phyloP scores from a whole-genome alignment of 2,329 filamentous ascomycete species.

The Trichocomaceae sp. region DNA sequence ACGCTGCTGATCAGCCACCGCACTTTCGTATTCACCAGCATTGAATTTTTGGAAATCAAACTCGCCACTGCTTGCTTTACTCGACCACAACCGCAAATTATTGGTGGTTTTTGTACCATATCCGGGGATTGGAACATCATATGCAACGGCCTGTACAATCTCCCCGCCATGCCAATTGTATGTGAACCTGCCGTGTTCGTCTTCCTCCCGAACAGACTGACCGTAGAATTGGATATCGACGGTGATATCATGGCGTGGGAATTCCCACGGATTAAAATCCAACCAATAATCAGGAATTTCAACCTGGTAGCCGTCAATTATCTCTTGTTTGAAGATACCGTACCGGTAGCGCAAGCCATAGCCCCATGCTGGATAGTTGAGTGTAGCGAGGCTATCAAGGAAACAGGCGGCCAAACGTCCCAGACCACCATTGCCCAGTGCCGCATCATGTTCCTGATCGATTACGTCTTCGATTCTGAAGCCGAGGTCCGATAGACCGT shows the following conservation, averaged over 20 bases:
- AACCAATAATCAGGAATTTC: conserved; percentile 99
- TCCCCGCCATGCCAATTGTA: conserved; percentile 88
- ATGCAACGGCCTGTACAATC: conserved; percentile 83
- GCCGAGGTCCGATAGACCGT: conserved; percentile 78
- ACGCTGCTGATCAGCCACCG: conserved; percentile 93
- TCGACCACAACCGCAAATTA: conserved; percentile 95
- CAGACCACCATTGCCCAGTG: conserved; percentile 90
- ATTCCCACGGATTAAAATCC: conserved; percentile 99
- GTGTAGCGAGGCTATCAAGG: conserved; percentile 86
- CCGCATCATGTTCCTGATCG: conserved; percentile 89
- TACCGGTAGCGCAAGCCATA: conserved; percentile 95
- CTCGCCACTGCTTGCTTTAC: conserved; percentile 92
- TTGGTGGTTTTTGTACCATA: conserved; percentile 88
- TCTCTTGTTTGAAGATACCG: conserved; percentile 99
- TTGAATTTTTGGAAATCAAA: conserved; percentile 99
- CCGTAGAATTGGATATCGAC: conserved; percentile 98
- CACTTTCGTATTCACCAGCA: conserved; percentile 93
- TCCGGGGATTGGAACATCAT: conserved; percentile 86
- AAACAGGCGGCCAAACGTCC: conserved; percentile 94
- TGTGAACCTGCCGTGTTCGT: conserved; percentile 68
- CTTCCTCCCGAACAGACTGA: conserved; percentile 64
- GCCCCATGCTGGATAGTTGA: conserved; percentile 96
- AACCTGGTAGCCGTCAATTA: conserved; percentile 94
- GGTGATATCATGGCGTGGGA: conserved; percentile 87
- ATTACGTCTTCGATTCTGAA: conserved; percentile 97